Evolutionary conservation across 768 basidiomycete genomes (phyloP).

Genomic region (Rhizopogon vesiculosus): DNA sequence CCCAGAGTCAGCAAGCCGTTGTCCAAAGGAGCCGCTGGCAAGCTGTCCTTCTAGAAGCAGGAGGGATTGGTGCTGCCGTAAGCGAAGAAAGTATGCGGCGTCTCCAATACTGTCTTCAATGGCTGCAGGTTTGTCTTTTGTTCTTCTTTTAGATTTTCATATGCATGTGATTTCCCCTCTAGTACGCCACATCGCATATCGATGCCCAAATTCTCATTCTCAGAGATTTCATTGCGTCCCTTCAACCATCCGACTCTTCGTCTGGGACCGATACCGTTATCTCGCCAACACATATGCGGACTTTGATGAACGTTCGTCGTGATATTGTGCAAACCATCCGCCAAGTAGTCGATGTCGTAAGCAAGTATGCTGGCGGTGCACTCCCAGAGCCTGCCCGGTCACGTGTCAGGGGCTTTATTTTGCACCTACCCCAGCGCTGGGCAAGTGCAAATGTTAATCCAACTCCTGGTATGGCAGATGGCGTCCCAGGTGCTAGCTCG

Average conservation of each 20-base stretch:
- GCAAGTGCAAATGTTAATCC: constrained; percentile 37
- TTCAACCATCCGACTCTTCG: constrained; percentile 38
- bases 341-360: constrained; percentile 84
- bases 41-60: constrained; percentile 77
- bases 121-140: constrained; percentile 65
- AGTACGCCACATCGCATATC: constrained; percentile 87
- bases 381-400: constrained; percentile 79
- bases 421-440: constrained; percentile 82
- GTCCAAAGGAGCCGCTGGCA: constrained; percentile 82
- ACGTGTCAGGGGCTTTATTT: constrained; percentile 71
- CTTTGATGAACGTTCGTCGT: constrained; percentile 67
- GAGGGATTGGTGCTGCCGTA: constrained; percentile 81
- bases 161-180: not conserved
- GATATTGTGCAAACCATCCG: constrained; percentile 89
- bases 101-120: constrained; percentile 80
- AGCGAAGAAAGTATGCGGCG: constrained; percentile 90
- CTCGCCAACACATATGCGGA: constrained; percentile 52
- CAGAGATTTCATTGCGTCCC: constrained; percentile 74
- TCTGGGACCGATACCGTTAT: constrained; percentile 25
- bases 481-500: constrained; percentile 29
- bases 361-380: constrained; percentile 80
- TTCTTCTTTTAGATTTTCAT: not conserved
- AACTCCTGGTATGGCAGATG: constrained; percentile 19
- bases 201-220: constrained; percentile 83
- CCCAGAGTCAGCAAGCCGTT: constrained; percentile 44